Evolutionary conservation across 2,329 filamentous ascomycete genomes (phyloP).

Genomic region (Colletotrichum spinosum): DNA sequence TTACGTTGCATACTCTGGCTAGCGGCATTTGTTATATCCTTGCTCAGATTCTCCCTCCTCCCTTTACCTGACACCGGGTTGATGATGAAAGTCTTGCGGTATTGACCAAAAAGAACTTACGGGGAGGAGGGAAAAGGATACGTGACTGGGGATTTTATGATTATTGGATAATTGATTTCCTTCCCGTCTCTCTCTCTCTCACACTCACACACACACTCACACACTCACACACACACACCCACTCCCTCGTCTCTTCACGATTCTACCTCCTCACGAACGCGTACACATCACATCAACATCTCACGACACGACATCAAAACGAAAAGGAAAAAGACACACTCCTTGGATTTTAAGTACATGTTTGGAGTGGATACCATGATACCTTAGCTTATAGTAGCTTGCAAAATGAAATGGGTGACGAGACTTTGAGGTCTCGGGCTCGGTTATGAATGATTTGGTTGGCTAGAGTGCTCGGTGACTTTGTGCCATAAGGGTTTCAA

Average conservation of each 20-base stretch:
- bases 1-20: constrained; percentile 36
- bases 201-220: neutral
- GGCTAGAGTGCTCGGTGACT: neutral
- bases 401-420: neutral
- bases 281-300: neutral
- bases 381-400: neutral
- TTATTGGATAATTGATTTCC: constrained; percentile 22
- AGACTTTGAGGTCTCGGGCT: neutral
- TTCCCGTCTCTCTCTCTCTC: constrained; percentile 1
- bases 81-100: constrained; percentile 42
- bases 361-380: constrained; percentile 4
- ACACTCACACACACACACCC: neutral
- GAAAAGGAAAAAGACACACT: constrained; percentile 2
- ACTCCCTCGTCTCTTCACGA: neutral
- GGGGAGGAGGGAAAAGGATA: constrained; percentile 37
- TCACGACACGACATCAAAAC: neutral
- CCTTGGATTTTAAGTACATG: constrained; percentile 5
- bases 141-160: constrained; percentile 25
- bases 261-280: no score
- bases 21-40: constrained; percentile 38
- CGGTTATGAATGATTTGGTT: neutral
- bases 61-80: constrained; percentile 37
- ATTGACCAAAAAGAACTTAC: constrained; percentile 30
- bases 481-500: no score
- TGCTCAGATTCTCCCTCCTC: constrained; percentile 38